Evolutionary conservation across 2,329 filamentous ascomycete genomes (phyloP).

Genomic region (Penicillium verrucosum): DNA sequence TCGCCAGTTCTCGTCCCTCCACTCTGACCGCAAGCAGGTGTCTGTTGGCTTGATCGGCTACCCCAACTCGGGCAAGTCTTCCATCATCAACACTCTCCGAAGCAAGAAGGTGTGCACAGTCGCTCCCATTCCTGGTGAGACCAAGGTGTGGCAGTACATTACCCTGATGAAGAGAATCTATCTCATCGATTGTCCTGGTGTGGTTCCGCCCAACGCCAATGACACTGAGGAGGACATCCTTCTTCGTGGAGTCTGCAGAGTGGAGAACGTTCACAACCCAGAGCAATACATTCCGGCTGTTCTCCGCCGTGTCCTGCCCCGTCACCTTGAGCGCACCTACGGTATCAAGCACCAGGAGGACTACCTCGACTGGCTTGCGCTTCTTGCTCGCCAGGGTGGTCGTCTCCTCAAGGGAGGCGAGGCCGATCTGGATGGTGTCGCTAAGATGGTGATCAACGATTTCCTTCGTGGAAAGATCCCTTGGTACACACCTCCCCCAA

Average conservation of each 20-base stretch:
- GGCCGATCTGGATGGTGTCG: slow-evolving; percentile 88
- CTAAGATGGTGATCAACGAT: slow-evolving; percentile 95
- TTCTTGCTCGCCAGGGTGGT: slow-evolving; percentile 81
- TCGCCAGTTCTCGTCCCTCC: slow-evolving; percentile 85
- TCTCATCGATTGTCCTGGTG: slow-evolving; percentile 93
- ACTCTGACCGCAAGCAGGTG: slow-evolving; percentile 89
- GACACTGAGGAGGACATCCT: slow-evolving; percentile 87
- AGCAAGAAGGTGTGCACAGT: slow-evolving; percentile 94
- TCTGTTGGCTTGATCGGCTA: slow-evolving; percentile 86
- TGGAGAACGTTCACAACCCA: slow-evolving; percentile 94
- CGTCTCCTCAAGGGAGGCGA: slow-evolving; percentile 88
- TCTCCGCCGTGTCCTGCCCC: slow-evolving; percentile 72
- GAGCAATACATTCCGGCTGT: slow-evolving; percentile 92
- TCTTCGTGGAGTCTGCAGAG: slow-evolving; percentile 82
- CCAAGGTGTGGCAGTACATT: slow-evolving; percentile 97
- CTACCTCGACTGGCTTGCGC: slow-evolving; percentile 77
- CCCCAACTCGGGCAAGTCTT: slow-evolving; percentile 93
- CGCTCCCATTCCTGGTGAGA: slow-evolving; percentile 92
- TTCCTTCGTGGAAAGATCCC: slow-evolving; percentile 93
- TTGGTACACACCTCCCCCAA: slow-evolving; percentile 87
- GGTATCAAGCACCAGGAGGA: slow-evolving; percentile 76
- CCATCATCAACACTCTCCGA: slow-evolving; percentile 92
- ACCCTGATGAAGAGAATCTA: slow-evolving; percentile 93
- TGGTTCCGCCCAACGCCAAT: slow-evolving; percentile 81
- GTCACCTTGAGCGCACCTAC: slow-evolving; percentile 91